Conservation (phyloP, 228 moss, liverwort and hornwort genomes). For the Sphagnum magellanicum region DNA sequence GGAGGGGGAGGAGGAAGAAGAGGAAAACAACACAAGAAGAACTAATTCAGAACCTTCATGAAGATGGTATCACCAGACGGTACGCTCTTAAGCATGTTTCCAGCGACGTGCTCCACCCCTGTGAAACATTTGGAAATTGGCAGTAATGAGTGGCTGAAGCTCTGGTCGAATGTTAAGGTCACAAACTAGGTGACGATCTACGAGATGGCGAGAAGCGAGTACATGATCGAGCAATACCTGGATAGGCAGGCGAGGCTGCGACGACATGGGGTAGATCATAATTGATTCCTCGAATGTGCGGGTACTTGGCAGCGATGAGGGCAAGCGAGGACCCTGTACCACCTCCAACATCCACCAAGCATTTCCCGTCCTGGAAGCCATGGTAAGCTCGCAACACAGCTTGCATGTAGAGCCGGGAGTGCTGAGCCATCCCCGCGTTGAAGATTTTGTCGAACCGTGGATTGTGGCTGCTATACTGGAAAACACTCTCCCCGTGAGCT, state of each 20-base stretch:
- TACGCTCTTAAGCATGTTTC: constrained; percentile 28
- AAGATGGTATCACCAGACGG: constrained; percentile 28
- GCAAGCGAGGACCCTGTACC: constrained; percentile 10
- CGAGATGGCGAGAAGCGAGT: not conserved
- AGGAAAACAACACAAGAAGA: too few species aligned
- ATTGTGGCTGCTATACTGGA: constrained; percentile 19
- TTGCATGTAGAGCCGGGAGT: constrained; percentile 13
- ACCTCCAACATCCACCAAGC: constrained; percentile 47
- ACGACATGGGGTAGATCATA: constrained; percentile 41
- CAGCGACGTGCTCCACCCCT: constrained; percentile 34
- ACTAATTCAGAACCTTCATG: constrained; percentile 11
- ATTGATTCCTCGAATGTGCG: constrained; percentile 17
- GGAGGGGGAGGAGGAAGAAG: too few species aligned
- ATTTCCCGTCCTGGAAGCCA: constrained; percentile 14
- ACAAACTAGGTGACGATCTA: too few species aligned
- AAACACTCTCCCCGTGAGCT: constrained; percentile 14
- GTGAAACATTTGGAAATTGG: not conserved
- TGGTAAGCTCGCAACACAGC: constrained; percentile 21
- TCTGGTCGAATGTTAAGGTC: not conserved
- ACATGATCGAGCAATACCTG: constrained; percentile 4
- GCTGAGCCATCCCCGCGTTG: constrained; percentile 9
- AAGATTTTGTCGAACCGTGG: constrained; percentile 2
- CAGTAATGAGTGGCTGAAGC: not conserved
- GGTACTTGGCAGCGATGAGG: constrained; percentile 12
- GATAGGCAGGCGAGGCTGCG: constrained; percentile 8